These are phyloP conservation scores for Viola odorata DNA, from an alignment of 345 rosid genomes.

Conservation along the genomic window DNA sequence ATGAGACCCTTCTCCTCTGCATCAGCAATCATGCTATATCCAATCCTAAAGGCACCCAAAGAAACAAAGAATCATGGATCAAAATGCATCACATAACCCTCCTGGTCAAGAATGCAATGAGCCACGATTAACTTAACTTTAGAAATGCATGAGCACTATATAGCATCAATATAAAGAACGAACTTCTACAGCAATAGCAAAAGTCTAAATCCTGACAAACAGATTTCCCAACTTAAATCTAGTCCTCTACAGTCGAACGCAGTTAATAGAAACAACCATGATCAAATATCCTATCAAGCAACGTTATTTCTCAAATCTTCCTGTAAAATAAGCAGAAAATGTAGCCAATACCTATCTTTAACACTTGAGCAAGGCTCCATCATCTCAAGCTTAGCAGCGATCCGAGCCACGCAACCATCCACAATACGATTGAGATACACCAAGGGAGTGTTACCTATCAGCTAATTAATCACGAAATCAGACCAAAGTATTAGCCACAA, in stretches of 20 bases:
- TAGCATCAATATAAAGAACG: background rate
- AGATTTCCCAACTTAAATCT: background rate
- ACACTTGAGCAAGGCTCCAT: slow-evolving; percentile 93
- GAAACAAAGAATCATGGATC: background rate
- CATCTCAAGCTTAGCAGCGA: slow-evolving; percentile 81
- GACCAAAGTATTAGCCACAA: slow-evolving; percentile 2
- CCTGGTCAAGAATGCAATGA: too few relatives aligned
- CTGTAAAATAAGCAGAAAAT: background rate
- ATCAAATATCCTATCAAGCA: too few relatives aligned
- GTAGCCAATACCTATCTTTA: slow-evolving; percentile 60
- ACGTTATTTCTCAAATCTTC: background rate
- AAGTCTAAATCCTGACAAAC: background rate
- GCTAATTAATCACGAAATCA: slow-evolving; percentile 28
- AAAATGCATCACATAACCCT: too few relatives aligned
- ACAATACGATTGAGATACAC: slow-evolving; percentile 68
- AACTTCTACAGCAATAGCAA: background rate
- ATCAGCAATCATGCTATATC: slow-evolving; percentile 69
- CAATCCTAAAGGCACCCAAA: slow-evolving; percentile 40
- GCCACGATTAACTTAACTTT: background rate
- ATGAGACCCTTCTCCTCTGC: slow-evolving; percentile 73
- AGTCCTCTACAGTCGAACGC: too few relatives aligned
- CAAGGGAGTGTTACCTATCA: slow-evolving; percentile 76
- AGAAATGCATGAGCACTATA: background rate
- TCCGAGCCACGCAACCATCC: slow-evolving; percentile 64
- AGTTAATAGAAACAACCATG: background rate